Evolutionary conservation across 768 basidiomycete genomes (phyloP).

Genomic region (Crassisporium funariophilum): DNA sequence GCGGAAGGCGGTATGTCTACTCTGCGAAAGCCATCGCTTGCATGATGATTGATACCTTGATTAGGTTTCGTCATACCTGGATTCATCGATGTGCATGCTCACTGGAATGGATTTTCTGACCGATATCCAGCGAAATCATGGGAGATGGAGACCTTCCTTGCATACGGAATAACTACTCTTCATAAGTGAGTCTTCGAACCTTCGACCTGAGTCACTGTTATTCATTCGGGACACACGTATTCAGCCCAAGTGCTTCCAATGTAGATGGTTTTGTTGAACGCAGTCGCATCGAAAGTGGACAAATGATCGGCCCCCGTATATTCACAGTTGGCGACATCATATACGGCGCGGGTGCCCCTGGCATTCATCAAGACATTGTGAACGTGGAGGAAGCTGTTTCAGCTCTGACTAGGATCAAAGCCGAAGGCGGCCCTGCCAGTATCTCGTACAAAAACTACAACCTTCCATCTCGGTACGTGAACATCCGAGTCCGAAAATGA

Average conservation of each 20-base stretch:
- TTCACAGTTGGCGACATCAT: conserved; percentile 71
- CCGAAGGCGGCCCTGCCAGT: conserved; percentile 67
- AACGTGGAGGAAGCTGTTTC: conserved; percentile 63
- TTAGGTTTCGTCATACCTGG: conserved; percentile 69
- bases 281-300: conserved; percentile 66
- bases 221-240: not conserved
- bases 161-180: conserved; percentile 74
- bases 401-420: conserved; percentile 68
- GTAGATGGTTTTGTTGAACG: conserved; percentile 67
- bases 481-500: not conserved
- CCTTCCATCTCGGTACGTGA: conserved; percentile 58
- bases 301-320: conserved; percentile 69
- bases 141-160: conserved; percentile 76
- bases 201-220: not conserved
- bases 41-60: not conserved
- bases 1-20: conserved; percentile 66
- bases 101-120: conserved; percentile 60
- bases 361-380: conserved; percentile 62
- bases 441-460: conserved; percentile 84
- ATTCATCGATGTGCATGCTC: conserved; percentile 78
- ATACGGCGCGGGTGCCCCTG: conserved; percentile 51
- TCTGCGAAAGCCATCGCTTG: conserved; percentile 1
- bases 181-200: conserved; percentile 60
- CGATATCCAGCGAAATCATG: conserved; percentile 67
- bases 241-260: conserved; percentile 65